Percentiles rank a stretch among this genome's conserved stretches.
phyloP scores from a whole-genome alignment of 805 yeast genomes.

The Dipodascopsis uninucleata region DNA sequence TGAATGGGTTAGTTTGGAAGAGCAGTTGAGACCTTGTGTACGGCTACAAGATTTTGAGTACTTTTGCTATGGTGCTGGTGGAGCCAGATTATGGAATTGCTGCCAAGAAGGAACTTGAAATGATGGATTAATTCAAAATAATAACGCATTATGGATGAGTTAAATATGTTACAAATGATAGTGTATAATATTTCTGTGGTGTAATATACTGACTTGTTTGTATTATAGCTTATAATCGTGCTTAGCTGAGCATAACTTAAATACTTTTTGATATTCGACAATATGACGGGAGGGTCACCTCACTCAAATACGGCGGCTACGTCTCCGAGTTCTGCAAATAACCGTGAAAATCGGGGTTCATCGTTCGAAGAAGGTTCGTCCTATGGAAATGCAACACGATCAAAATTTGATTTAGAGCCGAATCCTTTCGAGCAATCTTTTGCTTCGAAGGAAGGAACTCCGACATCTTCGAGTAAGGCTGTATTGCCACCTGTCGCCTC shows the following conservation, averaged over 20 bases:
- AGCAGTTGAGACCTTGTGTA: too few relatives aligned
- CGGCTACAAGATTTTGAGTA: too few relatives aligned
- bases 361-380: conserved; percentile 1
- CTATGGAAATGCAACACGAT: conserved; percentile 1
- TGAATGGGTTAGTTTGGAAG: too few relatives aligned
- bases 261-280: neutral
- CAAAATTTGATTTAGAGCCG: conserved; percentile 71
- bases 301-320: conserved; percentile 1
- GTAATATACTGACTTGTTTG: neutral
- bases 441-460: conserved; percentile 50
- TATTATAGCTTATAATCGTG: neutral
- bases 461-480: conserved; percentile 14
- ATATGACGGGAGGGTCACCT: conserved; percentile 2
- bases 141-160: too few relatives aligned
- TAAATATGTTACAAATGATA: too few relatives aligned
- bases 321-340: neutral
- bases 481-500: conserved; percentile 29
- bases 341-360: neutral
- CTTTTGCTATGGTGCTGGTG: too few relatives aligned
- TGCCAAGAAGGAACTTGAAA: too few relatives aligned
- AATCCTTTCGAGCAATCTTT: conserved; percentile 94
- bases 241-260: neutral
- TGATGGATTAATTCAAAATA: too few relatives aligned
- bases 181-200: neutral
- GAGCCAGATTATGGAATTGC: too few relatives aligned